Percentiles rank a stretch among this genome's conserved stretches.
Conservation (phyloP, 1,284 basidiomycete species). For the Puccinia brachypodii region DNA sequence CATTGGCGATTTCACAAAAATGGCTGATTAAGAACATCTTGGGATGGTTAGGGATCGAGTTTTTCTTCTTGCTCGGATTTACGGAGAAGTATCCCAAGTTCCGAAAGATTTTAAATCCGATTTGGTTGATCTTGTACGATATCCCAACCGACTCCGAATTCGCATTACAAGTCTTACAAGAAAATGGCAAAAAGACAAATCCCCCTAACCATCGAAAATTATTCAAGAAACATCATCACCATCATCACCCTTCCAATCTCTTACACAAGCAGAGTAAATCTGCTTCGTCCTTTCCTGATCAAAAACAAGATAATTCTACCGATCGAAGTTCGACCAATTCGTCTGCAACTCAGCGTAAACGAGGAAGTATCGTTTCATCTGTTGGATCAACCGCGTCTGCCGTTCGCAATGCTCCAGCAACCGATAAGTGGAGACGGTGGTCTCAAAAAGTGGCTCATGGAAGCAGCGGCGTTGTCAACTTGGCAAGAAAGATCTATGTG, state of each 20-base stretch:
- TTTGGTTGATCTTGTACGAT: constrained; percentile 33
- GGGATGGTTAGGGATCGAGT: constrained; percentile 44
- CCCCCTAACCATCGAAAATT: background rate
- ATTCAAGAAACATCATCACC: background rate
- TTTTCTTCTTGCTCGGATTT: constrained; percentile 43
- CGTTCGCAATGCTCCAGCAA: background rate
- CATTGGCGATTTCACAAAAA: constrained; percentile 27
- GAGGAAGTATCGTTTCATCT: background rate
- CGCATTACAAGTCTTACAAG: constrained; percentile 33
- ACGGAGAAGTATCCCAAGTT: constrained; percentile 38
- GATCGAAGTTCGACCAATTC: background rate
- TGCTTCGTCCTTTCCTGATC: background rate
- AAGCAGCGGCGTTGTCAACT: background rate
- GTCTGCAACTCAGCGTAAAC: background rate
- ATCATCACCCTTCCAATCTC: background rate
- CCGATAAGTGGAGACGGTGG: background rate
- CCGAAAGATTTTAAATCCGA: constrained; percentile 35
- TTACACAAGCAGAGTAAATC: constrained; percentile 10
- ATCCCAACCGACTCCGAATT: constrained; percentile 47
- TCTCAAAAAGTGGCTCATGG: background rate
- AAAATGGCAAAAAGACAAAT: constrained; percentile 4
- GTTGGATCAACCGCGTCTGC: background rate
- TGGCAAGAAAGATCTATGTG: constrained; percentile 17
- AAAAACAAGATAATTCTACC: background rate
- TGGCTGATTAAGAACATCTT: constrained; percentile 44